Percentiles rank a stretch among this genome's conserved stretches.
Evolutionary conservation across 78 protist genomes (phyloP).

Genomic region (Dictyostelium intermedium): DNA sequence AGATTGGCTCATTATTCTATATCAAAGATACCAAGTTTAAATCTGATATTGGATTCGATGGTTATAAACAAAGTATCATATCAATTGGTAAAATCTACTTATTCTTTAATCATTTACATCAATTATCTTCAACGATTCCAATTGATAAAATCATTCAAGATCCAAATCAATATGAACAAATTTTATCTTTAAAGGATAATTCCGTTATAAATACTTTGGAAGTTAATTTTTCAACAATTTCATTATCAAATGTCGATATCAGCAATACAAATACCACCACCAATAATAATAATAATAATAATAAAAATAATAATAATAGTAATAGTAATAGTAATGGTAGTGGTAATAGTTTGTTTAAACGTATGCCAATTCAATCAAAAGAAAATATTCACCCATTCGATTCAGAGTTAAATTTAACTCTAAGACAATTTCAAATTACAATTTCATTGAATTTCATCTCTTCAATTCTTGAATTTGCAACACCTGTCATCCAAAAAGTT

Average conservation of each 20-base stretch:
- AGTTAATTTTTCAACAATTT: background rate
- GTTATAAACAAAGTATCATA: background rate
- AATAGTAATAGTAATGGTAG: background rate
- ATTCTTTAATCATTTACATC: background rate
- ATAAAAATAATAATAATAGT: background rate
- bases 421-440: constrained; percentile 22
- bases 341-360: background rate
- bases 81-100: constrained; percentile 37
- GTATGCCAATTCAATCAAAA: background rate
- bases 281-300: background rate
- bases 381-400: constrained; percentile 3
- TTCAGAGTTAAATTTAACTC: background rate
- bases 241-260: background rate
- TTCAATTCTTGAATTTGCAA: background rate
- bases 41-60: background rate
- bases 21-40: constrained; percentile 1
- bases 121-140: background rate
- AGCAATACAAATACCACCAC: too few species aligned
- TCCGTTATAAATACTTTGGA: background rate
- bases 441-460: background rate
- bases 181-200: constrained; percentile 16
- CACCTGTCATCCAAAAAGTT: background rate
- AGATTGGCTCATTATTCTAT: constrained; percentile 10
- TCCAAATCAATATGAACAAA: background rate
- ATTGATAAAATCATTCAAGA: background rate